Conservation (phyloP, 139 green algal species). For the Mesostigma viride region DNA sequence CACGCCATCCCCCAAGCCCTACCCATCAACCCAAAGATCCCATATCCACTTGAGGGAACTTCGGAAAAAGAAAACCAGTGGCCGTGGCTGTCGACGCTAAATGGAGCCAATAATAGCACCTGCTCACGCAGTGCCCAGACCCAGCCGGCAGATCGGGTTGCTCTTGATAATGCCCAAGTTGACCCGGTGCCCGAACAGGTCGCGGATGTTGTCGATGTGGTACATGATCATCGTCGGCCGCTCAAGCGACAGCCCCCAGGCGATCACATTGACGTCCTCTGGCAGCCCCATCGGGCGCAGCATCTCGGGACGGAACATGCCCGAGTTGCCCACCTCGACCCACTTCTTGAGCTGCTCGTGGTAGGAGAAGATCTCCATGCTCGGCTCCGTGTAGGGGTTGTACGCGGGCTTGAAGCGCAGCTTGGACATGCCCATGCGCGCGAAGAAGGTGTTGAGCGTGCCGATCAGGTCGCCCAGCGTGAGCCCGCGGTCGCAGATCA, state of each 20-base stretch:
- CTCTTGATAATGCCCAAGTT: conserved; percentile 74
- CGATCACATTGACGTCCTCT: conserved; percentile 90
- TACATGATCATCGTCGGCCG: conserved; percentile 97
- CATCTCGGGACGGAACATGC: conserved; percentile 77
- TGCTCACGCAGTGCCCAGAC: conserved; percentile 35
- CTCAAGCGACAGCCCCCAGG: conserved; percentile 87
- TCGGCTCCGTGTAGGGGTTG: conserved; percentile 99
- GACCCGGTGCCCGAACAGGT: conserved; percentile 88
- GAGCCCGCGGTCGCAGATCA: conserved; percentile 58
- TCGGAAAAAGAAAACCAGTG: too few species aligned
- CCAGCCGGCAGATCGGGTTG: conserved; percentile 90
- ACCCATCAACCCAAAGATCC: too few species aligned
- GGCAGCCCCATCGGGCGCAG: conserved; percentile 95
- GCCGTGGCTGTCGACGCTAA: too few species aligned
- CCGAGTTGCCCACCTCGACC: conserved; percentile 95
- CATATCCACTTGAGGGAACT: too few species aligned
- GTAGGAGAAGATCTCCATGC: conserved; percentile 98
- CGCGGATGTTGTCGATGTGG: conserved; percentile 95
- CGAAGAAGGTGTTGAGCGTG: conserved; percentile 79
- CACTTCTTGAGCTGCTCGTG: conserved; percentile 88
- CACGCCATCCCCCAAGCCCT: too few species aligned
- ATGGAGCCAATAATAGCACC: too few species aligned
- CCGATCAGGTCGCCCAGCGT: conserved; percentile 90
- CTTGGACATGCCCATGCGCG: conserved; percentile 74
- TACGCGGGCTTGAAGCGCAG: conserved; percentile 98